Evolutionary conservation across 78 protist genomes (phyloP).

Genomic region (Monocercomonoides exilis): DNA sequence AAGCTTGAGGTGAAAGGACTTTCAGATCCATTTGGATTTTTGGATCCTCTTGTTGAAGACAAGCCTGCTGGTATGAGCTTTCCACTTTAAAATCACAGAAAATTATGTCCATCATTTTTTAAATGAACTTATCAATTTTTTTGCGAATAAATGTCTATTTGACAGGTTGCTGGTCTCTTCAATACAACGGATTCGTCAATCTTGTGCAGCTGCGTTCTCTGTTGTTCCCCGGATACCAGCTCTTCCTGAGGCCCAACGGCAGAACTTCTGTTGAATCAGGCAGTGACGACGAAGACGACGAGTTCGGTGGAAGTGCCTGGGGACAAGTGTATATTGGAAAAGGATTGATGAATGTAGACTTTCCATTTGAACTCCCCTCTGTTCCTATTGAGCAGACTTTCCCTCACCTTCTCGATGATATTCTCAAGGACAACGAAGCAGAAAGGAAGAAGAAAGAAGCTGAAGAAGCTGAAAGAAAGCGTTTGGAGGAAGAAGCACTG

Average conservation of each 20-base stretch:
- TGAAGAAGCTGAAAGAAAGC: not conserved
- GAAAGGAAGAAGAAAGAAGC: not conserved
- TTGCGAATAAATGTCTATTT: too few relatives aligned
- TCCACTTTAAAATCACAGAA: too few relatives aligned
- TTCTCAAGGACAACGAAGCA: not conserved
- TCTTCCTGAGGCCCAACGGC: not conserved
- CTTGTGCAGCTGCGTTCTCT: not conserved
- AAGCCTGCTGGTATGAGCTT: not conserved
- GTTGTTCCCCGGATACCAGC: not conserved
- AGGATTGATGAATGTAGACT: not conserved
- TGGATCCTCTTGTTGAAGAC: not conserved
- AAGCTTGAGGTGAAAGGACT: not conserved
- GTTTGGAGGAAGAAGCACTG: not conserved
- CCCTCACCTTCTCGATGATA: not conserved
- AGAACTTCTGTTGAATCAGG: too few relatives aligned
- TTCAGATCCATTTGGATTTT: not conserved
- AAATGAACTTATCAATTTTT: too few relatives aligned
- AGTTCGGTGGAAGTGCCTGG: too few relatives aligned
- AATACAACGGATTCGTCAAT: not conserved
- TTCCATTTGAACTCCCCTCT: not conserved
- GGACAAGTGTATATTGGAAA: not conserved
- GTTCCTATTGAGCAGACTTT: not conserved
- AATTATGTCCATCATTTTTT: too few relatives aligned
- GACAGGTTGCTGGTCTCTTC: not conserved
- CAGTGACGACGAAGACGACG: too few relatives aligned